Percentiles rank a stretch among this genome's conserved stretches.
Conservation (phyloP, 2,329 filamentous ascomycete species). For the Pyricularia sp. region DNA sequence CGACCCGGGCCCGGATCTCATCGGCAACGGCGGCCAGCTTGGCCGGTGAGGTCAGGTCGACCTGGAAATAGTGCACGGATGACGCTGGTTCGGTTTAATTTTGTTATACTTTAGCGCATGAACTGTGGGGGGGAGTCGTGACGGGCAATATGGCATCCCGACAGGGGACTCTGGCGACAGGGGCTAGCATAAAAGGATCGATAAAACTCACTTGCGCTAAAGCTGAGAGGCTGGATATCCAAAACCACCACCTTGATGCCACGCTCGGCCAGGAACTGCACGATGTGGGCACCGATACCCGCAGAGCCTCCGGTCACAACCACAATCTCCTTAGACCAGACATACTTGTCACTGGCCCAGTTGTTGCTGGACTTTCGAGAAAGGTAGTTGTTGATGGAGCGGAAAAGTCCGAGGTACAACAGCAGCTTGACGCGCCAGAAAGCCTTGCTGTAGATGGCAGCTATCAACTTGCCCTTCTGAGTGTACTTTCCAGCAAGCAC, state of each 20-base stretch:
- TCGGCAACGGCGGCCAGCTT: constrained; percentile 42
- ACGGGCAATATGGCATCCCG: no score
- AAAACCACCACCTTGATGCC: constrained; percentile 62
- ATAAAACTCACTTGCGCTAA: constrained; percentile 31
- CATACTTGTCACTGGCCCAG: constrained; percentile 46
- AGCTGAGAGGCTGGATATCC: constrained; percentile 56
- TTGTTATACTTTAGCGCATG: constrained; percentile 7
- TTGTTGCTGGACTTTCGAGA: constrained; percentile 39
- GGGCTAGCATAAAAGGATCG: background rate
- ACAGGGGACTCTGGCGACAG: background rate
- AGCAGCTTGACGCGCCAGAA: constrained; percentile 43
- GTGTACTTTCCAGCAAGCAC: constrained; percentile 55
- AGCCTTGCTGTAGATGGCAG: constrained; percentile 39
- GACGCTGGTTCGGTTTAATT: background rate
- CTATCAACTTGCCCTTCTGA: constrained; percentile 46
- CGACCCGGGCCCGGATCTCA: constrained; percentile 44
- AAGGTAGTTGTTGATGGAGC: constrained; percentile 38
- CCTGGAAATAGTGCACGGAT: constrained; percentile 55
- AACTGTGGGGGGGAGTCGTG: background rate
- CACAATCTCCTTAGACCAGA: constrained; percentile 35
- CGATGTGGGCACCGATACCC: constrained; percentile 62
- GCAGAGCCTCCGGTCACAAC: constrained; percentile 66
- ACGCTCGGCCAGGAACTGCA: constrained; percentile 52
- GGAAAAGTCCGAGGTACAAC: constrained; percentile 40
- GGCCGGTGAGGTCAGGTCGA: constrained; percentile 55